Base-by-base conservation (phyloP, 345 rosid genomes). In the Eucalyptus regnans region DNA sequence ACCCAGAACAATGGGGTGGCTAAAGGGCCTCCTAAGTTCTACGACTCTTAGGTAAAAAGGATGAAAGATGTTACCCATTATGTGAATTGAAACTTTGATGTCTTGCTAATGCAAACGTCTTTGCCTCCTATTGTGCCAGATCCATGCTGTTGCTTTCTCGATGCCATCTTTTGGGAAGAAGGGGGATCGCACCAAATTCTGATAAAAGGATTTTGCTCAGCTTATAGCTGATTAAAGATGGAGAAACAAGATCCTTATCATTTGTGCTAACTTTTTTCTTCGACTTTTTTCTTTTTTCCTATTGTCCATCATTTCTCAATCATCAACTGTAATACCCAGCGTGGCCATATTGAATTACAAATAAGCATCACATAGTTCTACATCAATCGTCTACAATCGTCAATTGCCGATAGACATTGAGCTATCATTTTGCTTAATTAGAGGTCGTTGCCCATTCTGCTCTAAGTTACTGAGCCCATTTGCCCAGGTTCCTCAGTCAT, bases 101-200 rank as follows among this genome's bases (percentile, higher is more conserved):
- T 23, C 29, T 22, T 56, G 25, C 3, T 9, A 56, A 56, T 56
- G 62, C 62, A 56, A 56, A 56, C 29, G 6, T 22, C 62, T 56
- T 56, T 56, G 29, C 62, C 62, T 56, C 29, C 6, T 56, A 10
- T 56, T 54, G 13, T 90, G 90, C 58, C 94, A 97, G 99, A 94
- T 97, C 92, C 98, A 97, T 89, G 87, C 98, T 12, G 98, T 97
- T 1, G 96, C 99, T 9, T 97, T 97, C 92, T 96, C 97, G 90
- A 89, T 97, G 80, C 99, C 99, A 6, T 91, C 98, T 5, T 96
- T 97, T 50, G 52, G 52, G 52, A 96, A 95, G 97, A 95, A 91
- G 88, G 95, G 94, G 90, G 95, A 94, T 50, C 97, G 93, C 41
- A 85, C 94, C 2, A 93, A 92, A 92, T 62, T 92, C 18, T 84